Evolutionary conservation across 352 stramenopile genomes (phyloP).

Genomic region (Globisporangium recalcitrans): DNA sequence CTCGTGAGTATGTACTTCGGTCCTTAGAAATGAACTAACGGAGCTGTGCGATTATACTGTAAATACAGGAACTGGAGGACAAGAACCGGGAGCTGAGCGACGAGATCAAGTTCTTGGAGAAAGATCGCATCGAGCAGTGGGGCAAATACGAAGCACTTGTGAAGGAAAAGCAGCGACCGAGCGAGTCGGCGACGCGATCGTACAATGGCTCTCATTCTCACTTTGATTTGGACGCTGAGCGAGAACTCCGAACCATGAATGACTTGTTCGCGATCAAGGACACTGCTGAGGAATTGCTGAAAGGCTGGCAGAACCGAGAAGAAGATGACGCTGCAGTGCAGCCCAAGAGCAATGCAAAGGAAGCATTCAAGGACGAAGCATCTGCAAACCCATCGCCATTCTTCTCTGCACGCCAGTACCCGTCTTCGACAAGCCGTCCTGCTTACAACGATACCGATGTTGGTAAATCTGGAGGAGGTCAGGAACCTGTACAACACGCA

Average conservation of each 20-base stretch:
- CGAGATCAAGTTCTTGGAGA: conserved; percentile 78
- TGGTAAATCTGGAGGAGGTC: not conserved
- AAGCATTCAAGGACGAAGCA: not conserved
- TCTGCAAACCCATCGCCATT: not conserved
- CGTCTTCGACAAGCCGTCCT: not conserved
- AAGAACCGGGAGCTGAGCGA: conserved; percentile 67
- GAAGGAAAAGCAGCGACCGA: conserved; percentile 33
- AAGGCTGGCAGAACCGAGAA: conserved; percentile 24
- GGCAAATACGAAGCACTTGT: conserved; percentile 52
- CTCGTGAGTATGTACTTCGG: not conserved
- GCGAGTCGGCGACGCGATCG: not conserved
- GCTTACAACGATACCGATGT: not conserved
- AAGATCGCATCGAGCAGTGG: conserved; percentile 71
- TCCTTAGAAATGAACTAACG: not conserved
- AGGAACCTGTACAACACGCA: not conserved
- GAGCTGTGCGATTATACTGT: not conserved
- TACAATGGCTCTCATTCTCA: conserved; percentile 1
- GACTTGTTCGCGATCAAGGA: conserved; percentile 40
- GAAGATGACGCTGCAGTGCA: not conserved
- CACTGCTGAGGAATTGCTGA: conserved; percentile 32
- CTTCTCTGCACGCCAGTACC: not conserved
- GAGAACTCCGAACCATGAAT: conserved; percentile 26
- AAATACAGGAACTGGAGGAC: conserved; percentile 60
- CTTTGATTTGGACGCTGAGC: conserved; percentile 11
- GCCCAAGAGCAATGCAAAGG: not conserved